Percentiles rank a stretch among this genome's conserved stretches.
Conservation (phyloP, 495 filamentous ascomycete species). For the Penicillium atrosanguineum region DNA sequence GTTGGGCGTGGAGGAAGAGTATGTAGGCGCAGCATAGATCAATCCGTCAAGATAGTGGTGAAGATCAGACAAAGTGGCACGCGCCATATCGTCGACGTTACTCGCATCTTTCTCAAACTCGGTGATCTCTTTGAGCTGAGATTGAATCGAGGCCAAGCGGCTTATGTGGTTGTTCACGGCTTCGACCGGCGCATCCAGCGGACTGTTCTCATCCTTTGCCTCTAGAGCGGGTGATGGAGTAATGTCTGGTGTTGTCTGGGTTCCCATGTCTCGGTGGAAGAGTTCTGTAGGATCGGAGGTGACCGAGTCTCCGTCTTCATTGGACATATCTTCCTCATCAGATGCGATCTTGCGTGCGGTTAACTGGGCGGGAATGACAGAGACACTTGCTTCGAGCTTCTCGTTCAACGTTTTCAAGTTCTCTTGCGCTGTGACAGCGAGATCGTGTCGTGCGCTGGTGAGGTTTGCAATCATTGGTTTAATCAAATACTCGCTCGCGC, state of each 20-base stretch:
- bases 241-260: slow-evolving; percentile 68
- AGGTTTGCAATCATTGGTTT: slow-evolving; percentile 78
- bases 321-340: slow-evolving; percentile 19
- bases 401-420: slow-evolving; percentile 69
- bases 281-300: slow-evolving; percentile 75
- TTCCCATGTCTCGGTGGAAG: slow-evolving; percentile 85
- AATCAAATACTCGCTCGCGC: slow-evolving; percentile 74
- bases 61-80: slow-evolving; percentile 43
- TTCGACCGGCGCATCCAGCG: slow-evolving; percentile 20
- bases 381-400: slow-evolving; percentile 69
- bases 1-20: slow-evolving; percentile 26
- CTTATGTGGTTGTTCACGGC: slow-evolving; percentile 39
- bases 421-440: slow-evolving; percentile 62
- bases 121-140: slow-evolving; percentile 53
- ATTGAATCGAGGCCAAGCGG: slow-evolving; percentile 46
- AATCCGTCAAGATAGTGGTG: slow-evolving; percentile 53
- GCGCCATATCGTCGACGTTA: slow-evolving; percentile 44
- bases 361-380: slow-evolving; percentile 53
- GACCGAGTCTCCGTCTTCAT: slow-evolving; percentile 42
- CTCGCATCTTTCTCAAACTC: slow-evolving; percentile 46
- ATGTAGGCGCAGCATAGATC: slow-evolving; percentile 40
- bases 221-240: slow-evolving; percentile 20
- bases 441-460: slow-evolving; percentile 73
- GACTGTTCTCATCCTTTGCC: slow-evolving; percentile 4
- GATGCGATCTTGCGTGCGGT: slow-evolving; percentile 21